These are phyloP conservation scores for Ustilago xerochloae DNA, from an alignment of 1,284 basidiomycete genomes.

Conservation along the genomic window DNA sequence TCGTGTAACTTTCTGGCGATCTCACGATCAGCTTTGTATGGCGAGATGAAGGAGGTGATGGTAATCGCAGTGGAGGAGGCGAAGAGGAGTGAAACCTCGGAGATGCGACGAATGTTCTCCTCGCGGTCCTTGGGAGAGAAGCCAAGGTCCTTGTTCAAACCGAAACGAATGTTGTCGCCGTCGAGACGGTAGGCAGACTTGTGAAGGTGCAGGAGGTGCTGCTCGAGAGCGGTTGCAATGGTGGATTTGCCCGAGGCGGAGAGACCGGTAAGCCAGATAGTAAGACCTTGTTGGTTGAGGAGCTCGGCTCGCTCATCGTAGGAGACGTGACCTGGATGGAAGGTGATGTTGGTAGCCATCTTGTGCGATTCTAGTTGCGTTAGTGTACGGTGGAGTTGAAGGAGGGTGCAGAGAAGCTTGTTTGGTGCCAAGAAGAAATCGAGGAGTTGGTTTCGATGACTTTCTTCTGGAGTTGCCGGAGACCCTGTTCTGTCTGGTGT, in stretches of 20 bases:
- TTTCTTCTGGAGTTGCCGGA: neutral
- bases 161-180: slow-evolving; percentile 96
- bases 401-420: neutral
- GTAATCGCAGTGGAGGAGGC: slow-evolving; percentile 85
- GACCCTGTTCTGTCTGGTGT: neutral
- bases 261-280: slow-evolving; percentile 60
- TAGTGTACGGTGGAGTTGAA: neutral
- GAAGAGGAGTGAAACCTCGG: slow-evolving; percentile 96
- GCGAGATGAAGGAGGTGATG: slow-evolving; percentile 97
- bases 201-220: slow-evolving; percentile 87
- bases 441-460: neutral
- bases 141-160: slow-evolving; percentile 96
- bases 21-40: slow-evolving; percentile 86
- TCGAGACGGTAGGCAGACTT: slow-evolving; percentile 92
- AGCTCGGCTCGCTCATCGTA: slow-evolving; percentile 62
- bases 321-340: slow-evolving; percentile 75
- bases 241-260: slow-evolving; percentile 78
- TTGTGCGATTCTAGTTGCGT: neutral
- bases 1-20: slow-evolving; percentile 84
- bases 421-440: neutral
- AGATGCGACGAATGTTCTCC: slow-evolving; percentile 97
- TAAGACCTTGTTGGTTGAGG: slow-evolving; percentile 52
- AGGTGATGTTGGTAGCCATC: slow-evolving; percentile 89
- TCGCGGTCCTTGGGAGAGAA: slow-evolving; percentile 94
- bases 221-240: slow-evolving; percentile 95